Percentiles rank a stretch among this genome's conserved stretches.
Conservation (phyloP, 2,329 filamentous ascomycete genomes). For the Phialophora expanda region DNA sequence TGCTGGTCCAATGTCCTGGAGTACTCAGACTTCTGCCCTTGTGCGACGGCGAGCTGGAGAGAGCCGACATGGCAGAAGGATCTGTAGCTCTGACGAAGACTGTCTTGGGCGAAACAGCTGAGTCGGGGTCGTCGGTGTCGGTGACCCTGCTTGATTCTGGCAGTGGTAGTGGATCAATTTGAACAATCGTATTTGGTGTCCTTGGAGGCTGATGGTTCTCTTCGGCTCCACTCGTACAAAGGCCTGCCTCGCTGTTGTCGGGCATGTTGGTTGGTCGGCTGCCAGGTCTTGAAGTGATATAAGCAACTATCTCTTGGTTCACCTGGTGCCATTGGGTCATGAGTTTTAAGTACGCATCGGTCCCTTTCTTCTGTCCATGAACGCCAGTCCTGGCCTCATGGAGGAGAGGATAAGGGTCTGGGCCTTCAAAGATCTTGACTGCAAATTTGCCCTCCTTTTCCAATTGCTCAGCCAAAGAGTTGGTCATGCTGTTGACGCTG, state of each 20-base stretch:
- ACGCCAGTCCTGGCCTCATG: conserved; percentile 26
- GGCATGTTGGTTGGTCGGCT: conserved; percentile 3
- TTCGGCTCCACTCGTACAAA: conserved; percentile 3
- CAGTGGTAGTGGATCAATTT: not conserved
- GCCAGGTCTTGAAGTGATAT: conserved; percentile 52
- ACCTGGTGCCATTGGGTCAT: conserved; percentile 77
- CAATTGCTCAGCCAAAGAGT: conserved; percentile 64
- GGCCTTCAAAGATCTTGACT: conserved; percentile 57
- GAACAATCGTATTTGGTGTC: not conserved
- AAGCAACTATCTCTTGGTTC: conserved; percentile 70
- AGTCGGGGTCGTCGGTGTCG: conserved; percentile 3
- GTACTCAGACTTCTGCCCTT: conserved; percentile 27
- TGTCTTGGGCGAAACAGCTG: conserved; percentile 36
- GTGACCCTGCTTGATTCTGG: not conserved
- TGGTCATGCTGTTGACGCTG: conserved; percentile 69
- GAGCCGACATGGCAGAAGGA: conserved; percentile 29
- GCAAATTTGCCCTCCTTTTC: conserved; percentile 58
- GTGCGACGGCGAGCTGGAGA: conserved; percentile 8
- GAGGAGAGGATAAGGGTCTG: conserved; percentile 40
- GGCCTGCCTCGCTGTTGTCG: conserved; percentile 10
- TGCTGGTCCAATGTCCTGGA: conserved; percentile 17
- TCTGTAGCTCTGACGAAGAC: conserved; percentile 19
- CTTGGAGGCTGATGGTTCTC: not conserved
- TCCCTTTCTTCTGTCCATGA: conserved; percentile 35
- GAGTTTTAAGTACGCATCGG: conserved; percentile 66